Conservation (phyloP, 2,329 filamentous ascomycete species). For the Aspergillus clavatus region DNA sequence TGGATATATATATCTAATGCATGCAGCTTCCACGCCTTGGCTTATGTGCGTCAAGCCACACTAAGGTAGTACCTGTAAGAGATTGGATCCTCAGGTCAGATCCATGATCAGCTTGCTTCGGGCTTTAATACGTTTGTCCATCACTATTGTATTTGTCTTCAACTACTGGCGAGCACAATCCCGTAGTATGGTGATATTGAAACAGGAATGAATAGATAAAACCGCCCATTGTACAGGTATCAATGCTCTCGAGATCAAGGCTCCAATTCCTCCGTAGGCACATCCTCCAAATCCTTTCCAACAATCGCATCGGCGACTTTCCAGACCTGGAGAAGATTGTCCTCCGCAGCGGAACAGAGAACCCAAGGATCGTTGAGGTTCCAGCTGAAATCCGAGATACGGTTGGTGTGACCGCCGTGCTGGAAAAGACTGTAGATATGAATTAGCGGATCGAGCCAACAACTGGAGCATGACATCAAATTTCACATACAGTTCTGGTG, state of each 20-base stretch:
- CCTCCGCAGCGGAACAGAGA: conserved; percentile 89
- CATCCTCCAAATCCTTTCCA: conserved; percentile 68
- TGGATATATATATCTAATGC: no score
- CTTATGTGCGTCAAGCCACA: no score
- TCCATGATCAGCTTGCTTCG: no score
- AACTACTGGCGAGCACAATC: neutral
- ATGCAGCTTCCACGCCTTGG: no score
- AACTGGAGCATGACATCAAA: conserved; percentile 1
- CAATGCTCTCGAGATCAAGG: conserved; percentile 48
- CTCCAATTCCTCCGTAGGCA: conserved; percentile 73
- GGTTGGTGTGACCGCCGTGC: conserved; percentile 97
- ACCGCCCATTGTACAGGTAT: conserved; percentile 5
- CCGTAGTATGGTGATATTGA: conserved; percentile 30
- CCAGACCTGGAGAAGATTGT: conserved; percentile 95
- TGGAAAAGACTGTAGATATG: conserved; percentile 69
- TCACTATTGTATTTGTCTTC: neutral
- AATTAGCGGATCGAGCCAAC: conserved; percentile 3
- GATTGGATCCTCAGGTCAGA: no score
- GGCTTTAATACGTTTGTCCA: no score
- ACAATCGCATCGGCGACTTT: conserved; percentile 80
- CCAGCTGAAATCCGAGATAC: conserved; percentile 95
- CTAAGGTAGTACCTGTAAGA: no score
- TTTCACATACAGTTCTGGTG: conserved; percentile 76
- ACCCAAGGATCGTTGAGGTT: conserved; percentile 97
- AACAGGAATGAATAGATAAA: conserved; percentile 2